Evolutionary conservation across 2,329 filamentous ascomycete genomes (phyloP), one percentile per base, ranked within the genome.

Genomic region (Fusarium virguliforme): DNA sequence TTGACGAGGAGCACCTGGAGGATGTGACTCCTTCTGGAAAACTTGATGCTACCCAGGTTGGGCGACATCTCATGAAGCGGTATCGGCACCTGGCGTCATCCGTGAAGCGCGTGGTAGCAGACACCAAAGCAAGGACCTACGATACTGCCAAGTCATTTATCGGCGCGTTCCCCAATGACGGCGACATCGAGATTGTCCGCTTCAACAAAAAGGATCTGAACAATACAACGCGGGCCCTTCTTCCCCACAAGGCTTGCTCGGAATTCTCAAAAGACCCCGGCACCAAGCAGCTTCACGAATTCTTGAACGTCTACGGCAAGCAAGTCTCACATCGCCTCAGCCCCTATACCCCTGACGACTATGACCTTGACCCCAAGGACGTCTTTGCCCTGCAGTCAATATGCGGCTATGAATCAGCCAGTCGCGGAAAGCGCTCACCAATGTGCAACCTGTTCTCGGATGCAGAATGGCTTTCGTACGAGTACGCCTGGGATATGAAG

Each of bases 401-500:
- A 9, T 75, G 73, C 12, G 73, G 73, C 15, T 75, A 75, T 9
- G 73, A 75, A 22, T 75, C 73, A 0, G 73, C 65, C 1, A 74
- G 75, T 26, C 38, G 24, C 8, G 73, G 73, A 35, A 54, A 66
- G 18, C 69, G 67, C 15, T 75, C 73, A 0, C 62, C 62, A 0
- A 63, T 75, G 1, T 75, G 73, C 3, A 59, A 38, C 24, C 4
- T 75, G 0, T 75, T 75, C 34, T 74, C 73, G 0, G 73, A 75
- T 6, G 60, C 72, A 0, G 73, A 75, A 37, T 75, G 73, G 73
- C 53, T 75, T 1, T 75, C 73, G 0, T 75, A 74, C 18, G 73
- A 75, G 30, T 75, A 75, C 18, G 73, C 73, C 2, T 75, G 73
- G 73, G 73, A 75, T 18, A 74, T 75, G 73, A 75, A 72, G 57